Evolutionary conservation across 805 yeast genomes (phyloP).

Genomic region (Candida pseudoglaebosa): DNA sequence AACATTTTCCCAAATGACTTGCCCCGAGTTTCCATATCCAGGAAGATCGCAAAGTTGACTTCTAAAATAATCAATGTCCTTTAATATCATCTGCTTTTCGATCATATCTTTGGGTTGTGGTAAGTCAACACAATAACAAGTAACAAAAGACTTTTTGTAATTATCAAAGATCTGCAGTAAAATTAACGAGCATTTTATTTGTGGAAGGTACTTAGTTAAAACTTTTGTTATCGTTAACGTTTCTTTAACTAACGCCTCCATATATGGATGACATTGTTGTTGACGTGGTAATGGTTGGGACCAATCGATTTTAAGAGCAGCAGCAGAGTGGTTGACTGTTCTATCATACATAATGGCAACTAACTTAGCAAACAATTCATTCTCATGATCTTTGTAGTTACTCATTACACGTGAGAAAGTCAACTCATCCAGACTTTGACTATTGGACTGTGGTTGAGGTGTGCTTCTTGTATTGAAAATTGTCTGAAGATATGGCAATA

Average conservation of each 20-base stretch:
- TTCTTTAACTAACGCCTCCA: constrained; percentile 64
- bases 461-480: constrained; percentile 9
- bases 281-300: constrained; percentile 38
- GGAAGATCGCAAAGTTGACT: constrained; percentile 56
- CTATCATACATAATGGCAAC: constrained; percentile 71
- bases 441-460: constrained; percentile 3
- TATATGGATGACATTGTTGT: constrained; percentile 54
- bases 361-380: constrained; percentile 58
- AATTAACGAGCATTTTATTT: constrained; percentile 41
- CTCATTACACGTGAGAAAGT: constrained; percentile 29
- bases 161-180: constrained; percentile 51
- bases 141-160: constrained; percentile 53
- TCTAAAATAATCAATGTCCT: constrained; percentile 60
- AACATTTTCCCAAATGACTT: constrained; percentile 57
- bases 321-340: constrained; percentile 46
- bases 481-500: constrained; percentile 30
- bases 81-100: constrained; percentile 51
- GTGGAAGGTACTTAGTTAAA: constrained; percentile 54
- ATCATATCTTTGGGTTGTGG: constrained; percentile 47
- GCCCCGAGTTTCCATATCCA: constrained; percentile 61
- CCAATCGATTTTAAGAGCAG: constrained; percentile 49
- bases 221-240: constrained; percentile 61
- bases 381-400: constrained; percentile 55
- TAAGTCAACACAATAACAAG: constrained; percentile 44
- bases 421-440: constrained; percentile 23